Evolutionary conservation across 371 early-diverging fungal genomes (phyloP).

Genomic region (Paramicrosporidium saccamoebae): DNA sequence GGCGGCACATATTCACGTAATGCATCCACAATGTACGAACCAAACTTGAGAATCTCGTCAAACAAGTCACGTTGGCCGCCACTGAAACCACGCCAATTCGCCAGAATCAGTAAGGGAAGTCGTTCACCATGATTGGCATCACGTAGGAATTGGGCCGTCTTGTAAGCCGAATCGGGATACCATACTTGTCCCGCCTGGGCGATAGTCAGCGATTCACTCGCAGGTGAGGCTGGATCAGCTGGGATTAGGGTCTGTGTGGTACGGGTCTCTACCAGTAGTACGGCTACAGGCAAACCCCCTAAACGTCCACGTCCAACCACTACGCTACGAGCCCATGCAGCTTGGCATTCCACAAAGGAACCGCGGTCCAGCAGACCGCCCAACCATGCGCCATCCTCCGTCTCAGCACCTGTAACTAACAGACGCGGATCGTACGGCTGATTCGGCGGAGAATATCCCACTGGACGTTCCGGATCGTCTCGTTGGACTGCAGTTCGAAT

Average conservation of each 20-base stretch:
- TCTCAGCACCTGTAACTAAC: conserved; percentile 38
- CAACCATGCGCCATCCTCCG: conserved; percentile 16
- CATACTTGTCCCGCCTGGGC: conserved; percentile 90
- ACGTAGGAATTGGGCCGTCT: conserved; percentile 90
- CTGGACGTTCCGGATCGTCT: too few relatives aligned
- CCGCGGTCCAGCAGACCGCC: conserved; percentile 72
- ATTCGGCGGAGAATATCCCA: conserved; percentile 37
- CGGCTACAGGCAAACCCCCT: conserved; percentile 86
- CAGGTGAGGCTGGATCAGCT: conserved; percentile 71
- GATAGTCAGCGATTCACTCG: conserved; percentile 52
- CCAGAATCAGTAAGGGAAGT: conserved; percentile 86
- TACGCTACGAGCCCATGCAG: conserved; percentile 27
- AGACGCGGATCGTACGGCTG: conserved; percentile 67
- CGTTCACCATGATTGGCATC: conserved; percentile 95
- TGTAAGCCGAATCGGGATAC: conserved; percentile 91
- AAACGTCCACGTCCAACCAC: conserved; percentile 78
- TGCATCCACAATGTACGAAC: conserved; percentile 87
- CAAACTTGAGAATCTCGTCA: conserved; percentile 85
- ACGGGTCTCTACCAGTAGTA: conserved; percentile 81
- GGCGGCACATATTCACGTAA: conserved; percentile 71
- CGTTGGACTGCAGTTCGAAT: conserved; percentile 27
- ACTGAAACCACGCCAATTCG: conserved; percentile 98
- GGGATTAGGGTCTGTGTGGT: conserved; percentile 61
- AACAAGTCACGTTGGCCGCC: conserved; percentile 96
- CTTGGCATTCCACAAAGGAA: conserved; percentile 33